Evolutionary conservation across 257 asterid genomes (phyloP).

Genomic region (Voacanga thouarsii): DNA sequence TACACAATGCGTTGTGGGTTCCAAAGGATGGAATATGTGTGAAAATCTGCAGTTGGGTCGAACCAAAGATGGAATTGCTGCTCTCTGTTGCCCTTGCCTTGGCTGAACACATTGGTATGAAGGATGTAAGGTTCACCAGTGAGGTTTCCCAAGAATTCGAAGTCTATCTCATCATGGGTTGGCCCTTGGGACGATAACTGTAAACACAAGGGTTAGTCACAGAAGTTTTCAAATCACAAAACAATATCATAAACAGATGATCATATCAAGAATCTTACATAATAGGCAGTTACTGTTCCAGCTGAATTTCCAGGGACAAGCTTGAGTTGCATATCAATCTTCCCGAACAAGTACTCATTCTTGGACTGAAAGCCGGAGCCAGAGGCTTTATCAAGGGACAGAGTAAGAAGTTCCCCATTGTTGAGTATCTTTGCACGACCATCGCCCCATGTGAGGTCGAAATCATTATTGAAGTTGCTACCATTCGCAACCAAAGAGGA

Average conservation of each 20-base stretch:
- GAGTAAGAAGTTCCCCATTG: constrained; percentile 26
- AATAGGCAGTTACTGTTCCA: constrained; percentile 38
- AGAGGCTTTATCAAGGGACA: constrained; percentile 26
- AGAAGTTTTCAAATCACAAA: background rate
- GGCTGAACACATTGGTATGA: constrained; percentile 15
- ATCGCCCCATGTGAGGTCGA: constrained; percentile 35
- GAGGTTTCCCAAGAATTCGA: constrained; percentile 12
- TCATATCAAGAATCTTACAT: constrained; percentile 24
- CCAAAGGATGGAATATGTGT: constrained; percentile 21
- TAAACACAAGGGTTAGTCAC: background rate
- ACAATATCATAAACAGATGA: background rate
- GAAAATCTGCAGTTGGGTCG: constrained; percentile 19
- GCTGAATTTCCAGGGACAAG: constrained; percentile 43
- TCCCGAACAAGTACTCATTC: constrained; percentile 34
- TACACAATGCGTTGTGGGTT: constrained; percentile 14
- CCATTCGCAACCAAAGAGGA: background rate
- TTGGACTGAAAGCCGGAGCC: constrained; percentile 37
- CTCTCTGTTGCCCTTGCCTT: constrained; percentile 18
- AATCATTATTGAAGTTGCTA: constrained; percentile 29
- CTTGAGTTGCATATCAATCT: constrained; percentile 33
- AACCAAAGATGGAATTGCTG: constrained; percentile 21
- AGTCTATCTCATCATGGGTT: constrained; percentile 18
- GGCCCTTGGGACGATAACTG: constrained; percentile 11
- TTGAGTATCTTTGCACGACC: constrained; percentile 29
- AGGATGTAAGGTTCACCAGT: constrained; percentile 13